Base-by-base conservation (phyloP, 345 rosid genomes). In the Schrenkiella parvula region DNA sequence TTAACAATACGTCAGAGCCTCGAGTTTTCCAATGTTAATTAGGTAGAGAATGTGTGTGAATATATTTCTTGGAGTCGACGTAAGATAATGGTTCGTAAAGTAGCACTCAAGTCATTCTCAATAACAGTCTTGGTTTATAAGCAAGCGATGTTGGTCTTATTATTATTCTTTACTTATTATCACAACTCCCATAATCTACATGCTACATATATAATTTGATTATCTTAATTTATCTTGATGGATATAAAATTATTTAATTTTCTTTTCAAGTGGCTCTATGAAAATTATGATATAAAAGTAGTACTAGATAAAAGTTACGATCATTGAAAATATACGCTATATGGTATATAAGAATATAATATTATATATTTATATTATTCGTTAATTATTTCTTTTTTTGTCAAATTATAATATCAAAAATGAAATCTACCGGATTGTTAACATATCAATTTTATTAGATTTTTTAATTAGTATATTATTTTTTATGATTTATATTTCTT, bases 121-220 rank as follows among this genome's bases (percentile, higher is more conserved):
- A 1, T 23, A 66, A 46, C 75, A 76, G 72, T 63, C 80, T 77
- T 77, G 46, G 76, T 70, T 57, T 70, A 25, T 54, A 77, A 64
- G 80, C 76, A 77, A 77, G 31, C 70, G 72, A 77, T 77, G 80
- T 77, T 70, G 76, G 72, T 56, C 68, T 57, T 65, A 42, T 75
- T 63, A 76, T 76, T 44, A 54, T 70, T 54, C 43, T 69, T 46
- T 63, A 43, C 65, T 26, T 75, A 3, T 75, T 22, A 75, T 44
- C 66, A 46, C 52, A 65, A 48, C 52, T 44, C 75, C 31, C 64
- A 12, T 66, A 47, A 57, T 38, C 5, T 34, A 44, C 14, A 25
- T 57, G 25, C 51, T 48, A 25, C 25, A 61, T 52, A 14, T 22
- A 47, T 59, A 19, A 57, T 17, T 38, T 47, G 25, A 47, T 28